Percentiles rank a stretch among this genome's conserved stretches.
These are phyloP conservation scores for Mycena polygramma DNA, from an alignment of 768 basidiomycete genomes.

Conservation along the genomic window DNA sequence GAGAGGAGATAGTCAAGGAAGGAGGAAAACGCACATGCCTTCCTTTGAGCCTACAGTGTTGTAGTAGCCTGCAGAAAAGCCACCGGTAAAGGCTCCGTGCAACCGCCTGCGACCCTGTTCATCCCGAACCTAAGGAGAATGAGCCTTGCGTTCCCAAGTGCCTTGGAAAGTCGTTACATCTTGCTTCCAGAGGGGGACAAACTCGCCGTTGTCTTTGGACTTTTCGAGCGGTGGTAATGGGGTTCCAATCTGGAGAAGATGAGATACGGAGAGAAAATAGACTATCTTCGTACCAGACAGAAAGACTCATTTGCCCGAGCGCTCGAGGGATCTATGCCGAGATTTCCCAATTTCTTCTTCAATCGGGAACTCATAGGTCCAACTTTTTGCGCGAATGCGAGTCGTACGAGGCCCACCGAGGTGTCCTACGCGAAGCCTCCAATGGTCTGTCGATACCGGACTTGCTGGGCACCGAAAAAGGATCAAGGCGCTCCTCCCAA, in stretches of 20 bases:
- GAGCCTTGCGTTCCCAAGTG: slow-evolving; percentile 1
- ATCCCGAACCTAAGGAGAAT: slow-evolving; percentile 78
- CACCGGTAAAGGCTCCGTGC: slow-evolving; percentile 99
- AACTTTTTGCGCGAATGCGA: too few species aligned
- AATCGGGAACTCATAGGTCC: slow-evolving; percentile 63
- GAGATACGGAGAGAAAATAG: background rate
- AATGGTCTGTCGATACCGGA: too few species aligned
- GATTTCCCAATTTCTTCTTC: slow-evolving; percentile 87
- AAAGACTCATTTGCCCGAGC: slow-evolving; percentile 86
- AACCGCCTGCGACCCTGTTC: slow-evolving; percentile 92
- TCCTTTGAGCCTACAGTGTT: slow-evolving; percentile 97
- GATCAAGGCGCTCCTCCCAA: too few species aligned
- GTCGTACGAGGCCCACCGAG: too few species aligned
- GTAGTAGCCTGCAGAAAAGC: slow-evolving; percentile 97
- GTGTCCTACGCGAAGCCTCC: too few species aligned
- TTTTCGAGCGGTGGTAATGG: slow-evolving; percentile 96
- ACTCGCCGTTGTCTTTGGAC: slow-evolving; percentile 91
- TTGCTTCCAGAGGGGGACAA: slow-evolving; percentile 98
- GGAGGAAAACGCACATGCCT: slow-evolving; percentile 61
- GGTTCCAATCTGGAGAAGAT: slow-evolving; percentile 81
- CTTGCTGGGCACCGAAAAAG: too few species aligned
- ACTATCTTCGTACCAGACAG: slow-evolving; percentile 71
- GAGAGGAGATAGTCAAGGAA: background rate
- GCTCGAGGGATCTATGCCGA: slow-evolving; percentile 80
- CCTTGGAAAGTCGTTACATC: slow-evolving; percentile 65